phyloP scores from a whole-genome alignment of 176 grass and related monocot species.

The Carex kokanica region DNA sequence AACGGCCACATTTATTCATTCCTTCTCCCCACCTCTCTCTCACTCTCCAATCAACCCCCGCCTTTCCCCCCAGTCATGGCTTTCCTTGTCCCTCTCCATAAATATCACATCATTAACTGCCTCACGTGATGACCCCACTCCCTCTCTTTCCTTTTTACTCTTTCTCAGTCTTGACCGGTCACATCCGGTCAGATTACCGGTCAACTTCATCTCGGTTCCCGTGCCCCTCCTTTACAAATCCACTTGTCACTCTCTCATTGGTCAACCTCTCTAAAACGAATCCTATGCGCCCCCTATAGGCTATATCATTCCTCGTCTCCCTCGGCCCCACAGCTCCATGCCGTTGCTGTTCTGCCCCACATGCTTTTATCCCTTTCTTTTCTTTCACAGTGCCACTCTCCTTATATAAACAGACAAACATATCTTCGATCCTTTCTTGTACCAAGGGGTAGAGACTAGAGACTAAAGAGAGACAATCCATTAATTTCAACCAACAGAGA shows the following conservation, averaged over 20 bases:
- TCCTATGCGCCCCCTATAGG: slow-evolving; percentile 7
- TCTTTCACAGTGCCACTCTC: background rate
- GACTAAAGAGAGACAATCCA: background rate
- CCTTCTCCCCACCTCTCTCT: background rate
- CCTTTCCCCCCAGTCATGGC: background rate
- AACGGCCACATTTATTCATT: slow-evolving; percentile 31
- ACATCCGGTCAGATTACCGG: slow-evolving; percentile 23
- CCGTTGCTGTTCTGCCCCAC: slow-evolving; percentile 19
- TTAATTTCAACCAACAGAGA: background rate
- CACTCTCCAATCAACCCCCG: background rate
- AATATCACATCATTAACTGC: slow-evolving; percentile 22
- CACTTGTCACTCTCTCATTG: slow-evolving; percentile 19
- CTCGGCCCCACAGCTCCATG: slow-evolving; percentile 4
- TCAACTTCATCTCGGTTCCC: background rate
- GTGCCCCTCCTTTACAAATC: background rate
- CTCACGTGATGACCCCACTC: slow-evolving; percentile 30
- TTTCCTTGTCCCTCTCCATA: slow-evolving; percentile 11
- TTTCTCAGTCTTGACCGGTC: slow-evolving; percentile 29
- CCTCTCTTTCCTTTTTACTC: background rate
- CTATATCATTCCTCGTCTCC: background rate
- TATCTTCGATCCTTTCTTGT: background rate
- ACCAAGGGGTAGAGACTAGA: background rate
- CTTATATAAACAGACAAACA: slow-evolving; percentile 19
- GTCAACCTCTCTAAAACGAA: slow-evolving; percentile 1
- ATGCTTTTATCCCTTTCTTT: slow-evolving; percentile 18